Base-by-base conservation (phyloP, 495 filamentous ascomycete genomes). In the Podospora sp. region DNA sequence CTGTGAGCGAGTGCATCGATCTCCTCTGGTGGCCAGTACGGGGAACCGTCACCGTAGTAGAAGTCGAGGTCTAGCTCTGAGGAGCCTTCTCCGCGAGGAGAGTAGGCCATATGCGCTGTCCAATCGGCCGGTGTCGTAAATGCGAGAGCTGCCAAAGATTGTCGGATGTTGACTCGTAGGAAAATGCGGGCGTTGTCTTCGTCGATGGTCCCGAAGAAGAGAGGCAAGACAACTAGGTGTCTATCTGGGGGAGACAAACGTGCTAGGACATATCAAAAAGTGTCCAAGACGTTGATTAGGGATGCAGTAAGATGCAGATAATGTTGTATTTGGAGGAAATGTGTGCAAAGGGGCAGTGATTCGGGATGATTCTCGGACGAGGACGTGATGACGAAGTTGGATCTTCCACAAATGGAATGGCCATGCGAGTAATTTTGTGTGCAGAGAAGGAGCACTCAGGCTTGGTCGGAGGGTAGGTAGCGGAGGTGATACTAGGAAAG, bases 1-100 rank as follows among this genome's bases (percentile, higher is more conserved):
- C 35, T 14, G 11, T 26, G 50, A 2, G 33, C 1, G 40, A 25
- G 18, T 5, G 24, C 27, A 16, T 52, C 51, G 18, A 49, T 36
- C 29, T 65, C 11, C 6, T 21, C 49, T 12, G 62, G 14, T 8
- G 64, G 14, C 55, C 64, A 60, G 55, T 59, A 66, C 7, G 64
- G 56, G 20, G 64, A 60, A 12, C 33, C 64, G 29, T 27, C 56
- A 36, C 16, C 46, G 36, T 36, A 53, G 21, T 21, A 49, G 65
- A 11, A 8, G 59, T 26, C 33, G 29, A 33, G 29, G 40, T 46
- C 9, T 6, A 46, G 40, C 40, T 46, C 40, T 14, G 57, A 59
- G 25, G 57, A 59, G 26, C 57, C 8, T 7, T 18, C 26, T 33
- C 33, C 57, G 5, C 0, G 18, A 8, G 16, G 57, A 9, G 8